Percentiles rank a stretch among this genome's conserved stretches.
Evolutionary conservation across 257 asterid genomes (phyloP).

Genomic region (Lavandula angustifolia): DNA sequence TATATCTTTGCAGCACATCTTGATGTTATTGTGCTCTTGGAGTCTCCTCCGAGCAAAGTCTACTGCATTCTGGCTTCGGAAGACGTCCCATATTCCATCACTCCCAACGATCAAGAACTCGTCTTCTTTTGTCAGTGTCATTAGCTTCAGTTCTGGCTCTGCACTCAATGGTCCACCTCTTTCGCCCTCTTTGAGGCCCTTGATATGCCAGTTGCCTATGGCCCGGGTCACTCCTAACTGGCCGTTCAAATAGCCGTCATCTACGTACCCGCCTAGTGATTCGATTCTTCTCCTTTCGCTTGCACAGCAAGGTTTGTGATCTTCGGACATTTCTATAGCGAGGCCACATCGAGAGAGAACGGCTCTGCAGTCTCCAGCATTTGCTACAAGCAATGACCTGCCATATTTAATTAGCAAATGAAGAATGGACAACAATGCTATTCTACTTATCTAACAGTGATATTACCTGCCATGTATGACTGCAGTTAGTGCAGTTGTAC

Average conservation of each 20-base stretch:
- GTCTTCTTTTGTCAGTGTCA: conserved; percentile 71
- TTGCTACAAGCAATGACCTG: conserved; percentile 91
- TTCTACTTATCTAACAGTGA: background rate
- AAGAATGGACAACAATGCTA: background rate
- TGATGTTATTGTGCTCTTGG: conserved; percentile 77
- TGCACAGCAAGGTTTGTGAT: conserved; percentile 69
- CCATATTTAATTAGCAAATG: conserved; percentile 16
- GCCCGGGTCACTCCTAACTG: conserved; percentile 81
- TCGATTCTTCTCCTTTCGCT: conserved; percentile 70
- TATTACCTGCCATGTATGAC: conserved; percentile 82
- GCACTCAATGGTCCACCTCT: conserved; percentile 79
- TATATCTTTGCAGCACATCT: conserved; percentile 73
- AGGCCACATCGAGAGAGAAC: conserved; percentile 74
- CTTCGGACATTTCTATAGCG: conserved; percentile 85
- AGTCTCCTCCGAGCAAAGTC: conserved; percentile 76
- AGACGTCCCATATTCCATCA: conserved; percentile 89
- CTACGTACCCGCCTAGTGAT: conserved; percentile 75
- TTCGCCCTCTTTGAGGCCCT: conserved; percentile 71
- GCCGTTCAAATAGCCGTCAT: conserved; percentile 77
- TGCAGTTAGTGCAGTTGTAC: conserved; percentile 93
- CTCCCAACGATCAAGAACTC: conserved; percentile 87
- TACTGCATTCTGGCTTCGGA: conserved; percentile 83
- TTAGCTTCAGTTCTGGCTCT: conserved; percentile 77
- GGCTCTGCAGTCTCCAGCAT: conserved; percentile 94
- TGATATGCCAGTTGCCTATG: conserved; percentile 88